These are phyloP conservation scores for Trichoderma orchidacearum DNA, from an alignment of 495 filamentous ascomycete genomes.

Conservation along the genomic window DNA sequence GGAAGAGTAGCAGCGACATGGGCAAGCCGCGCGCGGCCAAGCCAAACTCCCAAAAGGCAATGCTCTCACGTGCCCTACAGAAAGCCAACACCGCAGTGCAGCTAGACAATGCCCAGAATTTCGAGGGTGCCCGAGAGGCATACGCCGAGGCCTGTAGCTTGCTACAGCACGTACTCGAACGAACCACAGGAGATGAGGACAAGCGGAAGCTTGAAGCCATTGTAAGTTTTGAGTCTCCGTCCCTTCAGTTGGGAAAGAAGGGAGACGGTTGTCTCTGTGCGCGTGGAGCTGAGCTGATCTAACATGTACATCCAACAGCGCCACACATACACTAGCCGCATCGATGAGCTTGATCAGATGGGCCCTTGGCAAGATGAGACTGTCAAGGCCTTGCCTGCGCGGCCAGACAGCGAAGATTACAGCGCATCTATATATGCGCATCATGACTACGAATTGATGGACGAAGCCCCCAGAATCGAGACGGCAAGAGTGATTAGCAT, in stretches of 20 bases:
- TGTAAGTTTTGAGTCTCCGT: constrained; percentile 51
- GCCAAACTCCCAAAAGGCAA: constrained; percentile 63
- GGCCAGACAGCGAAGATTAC: constrained; percentile 48
- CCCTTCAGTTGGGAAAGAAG: not conserved
- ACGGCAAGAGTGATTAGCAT: constrained; percentile 31
- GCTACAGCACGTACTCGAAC: constrained; percentile 72
- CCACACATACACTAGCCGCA: constrained; percentile 76
- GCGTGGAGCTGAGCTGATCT: not conserved
- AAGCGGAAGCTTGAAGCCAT: constrained; percentile 76
- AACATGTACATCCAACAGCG: constrained; percentile 44
- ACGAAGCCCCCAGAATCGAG: constrained; percentile 25
- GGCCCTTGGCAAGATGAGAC: constrained; percentile 43
- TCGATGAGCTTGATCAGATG: constrained; percentile 66
- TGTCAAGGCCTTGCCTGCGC: constrained; percentile 61
- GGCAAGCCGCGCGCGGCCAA: constrained; percentile 26
- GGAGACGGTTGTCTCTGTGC: too few relatives aligned
- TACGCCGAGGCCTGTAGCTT: constrained; percentile 81
- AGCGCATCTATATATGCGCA: constrained; percentile 11
- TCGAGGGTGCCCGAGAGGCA: constrained; percentile 81
- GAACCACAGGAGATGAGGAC: constrained; percentile 73
- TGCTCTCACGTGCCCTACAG: constrained; percentile 83
- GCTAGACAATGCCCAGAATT: constrained; percentile 87
- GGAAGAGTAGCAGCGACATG: constrained; percentile 28
- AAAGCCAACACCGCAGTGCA: constrained; percentile 93
- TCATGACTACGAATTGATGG: constrained; percentile 32